Conservation (phyloP, 768 basidiomycete species). For the Lepiota venenata region DNA sequence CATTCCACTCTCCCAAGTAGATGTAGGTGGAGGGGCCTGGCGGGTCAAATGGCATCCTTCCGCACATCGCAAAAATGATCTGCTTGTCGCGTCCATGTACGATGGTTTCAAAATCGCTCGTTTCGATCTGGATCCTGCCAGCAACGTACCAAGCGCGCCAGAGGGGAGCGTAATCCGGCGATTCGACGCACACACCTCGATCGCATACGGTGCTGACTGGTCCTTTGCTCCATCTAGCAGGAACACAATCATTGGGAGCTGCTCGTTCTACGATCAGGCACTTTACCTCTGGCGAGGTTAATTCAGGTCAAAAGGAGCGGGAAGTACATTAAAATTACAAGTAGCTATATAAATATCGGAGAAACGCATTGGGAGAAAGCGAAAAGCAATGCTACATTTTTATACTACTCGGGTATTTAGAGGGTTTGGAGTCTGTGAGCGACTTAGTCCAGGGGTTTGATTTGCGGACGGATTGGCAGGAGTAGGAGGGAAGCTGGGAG, state of each 20-base stretch:
- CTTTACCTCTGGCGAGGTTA: conserved; percentile 78
- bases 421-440: conserved; percentile 1
- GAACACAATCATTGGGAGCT: conserved; percentile 70
- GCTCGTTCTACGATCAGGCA: conserved; percentile 93
- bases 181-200: conserved; percentile 73
- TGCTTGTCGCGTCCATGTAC: conserved; percentile 97
- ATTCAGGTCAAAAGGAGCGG: conserved; percentile 17
- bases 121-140: conserved; percentile 27
- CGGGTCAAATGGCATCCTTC: conserved; percentile 94
- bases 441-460: background rate
- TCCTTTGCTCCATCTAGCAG: conserved; percentile 37
- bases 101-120: conserved; percentile 88
- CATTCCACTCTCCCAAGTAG: conserved; percentile 50
- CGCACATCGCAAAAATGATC: conserved; percentile 56
- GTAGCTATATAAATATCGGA: background rate
- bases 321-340: background rate
- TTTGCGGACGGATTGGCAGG: conserved; percentile 8
- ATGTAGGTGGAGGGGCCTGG: conserved; percentile 93
- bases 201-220: conserved; percentile 96
- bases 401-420: background rate
- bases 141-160: conserved; percentile 17
- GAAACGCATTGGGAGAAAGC: background rate
- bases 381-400: background rate
- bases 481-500: conserved; percentile 22
- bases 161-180: conserved; percentile 43